phyloP scores from a whole-genome alignment of 306 rosid genomes.

The Vigna angularis region DNA sequence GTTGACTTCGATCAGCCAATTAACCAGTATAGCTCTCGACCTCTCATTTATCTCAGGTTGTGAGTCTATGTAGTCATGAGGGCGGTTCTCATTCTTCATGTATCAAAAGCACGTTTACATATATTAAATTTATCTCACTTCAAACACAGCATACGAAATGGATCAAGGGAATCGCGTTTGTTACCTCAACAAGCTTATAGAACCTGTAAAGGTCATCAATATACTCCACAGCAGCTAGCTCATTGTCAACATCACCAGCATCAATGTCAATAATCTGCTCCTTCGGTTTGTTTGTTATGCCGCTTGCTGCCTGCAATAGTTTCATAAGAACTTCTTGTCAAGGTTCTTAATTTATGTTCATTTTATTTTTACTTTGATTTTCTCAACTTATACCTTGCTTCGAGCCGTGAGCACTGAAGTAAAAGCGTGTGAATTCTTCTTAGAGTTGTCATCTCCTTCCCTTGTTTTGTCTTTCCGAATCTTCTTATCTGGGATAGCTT shows the following conservation, averaged over 20 bases:
- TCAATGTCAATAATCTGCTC: slow-evolving; percentile 71
- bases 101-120: slow-evolving; percentile 8
- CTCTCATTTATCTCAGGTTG: slow-evolving; percentile 75
- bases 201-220: slow-evolving; percentile 85
- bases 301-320: slow-evolving; percentile 70
- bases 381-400: slow-evolving; percentile 70
- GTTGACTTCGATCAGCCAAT: slow-evolving; percentile 85
- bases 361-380: too few species aligned
- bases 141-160: neutral
- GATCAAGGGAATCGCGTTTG: neutral
- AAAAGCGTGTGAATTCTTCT: slow-evolving; percentile 62
- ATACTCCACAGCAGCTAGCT: slow-evolving; percentile 87
- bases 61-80: slow-evolving; percentile 67
- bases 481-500: slow-evolving; percentile 52
- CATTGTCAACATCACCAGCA: slow-evolving; percentile 66
- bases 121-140: neutral
- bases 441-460: slow-evolving; percentile 46
- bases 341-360: too few species aligned
- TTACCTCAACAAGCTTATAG: slow-evolving; percentile 80
- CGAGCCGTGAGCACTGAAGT: slow-evolving; percentile 80
- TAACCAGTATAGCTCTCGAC: slow-evolving; percentile 85
- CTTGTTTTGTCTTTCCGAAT: slow-evolving; percentile 57
- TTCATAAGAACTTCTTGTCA: too few species aligned
- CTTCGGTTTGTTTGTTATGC: slow-evolving; percentile 71
- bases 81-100: slow-evolving; percentile 70